Base-by-base conservation (phyloP, 345 rosid species). In the Arabis hirsuta region DNA sequence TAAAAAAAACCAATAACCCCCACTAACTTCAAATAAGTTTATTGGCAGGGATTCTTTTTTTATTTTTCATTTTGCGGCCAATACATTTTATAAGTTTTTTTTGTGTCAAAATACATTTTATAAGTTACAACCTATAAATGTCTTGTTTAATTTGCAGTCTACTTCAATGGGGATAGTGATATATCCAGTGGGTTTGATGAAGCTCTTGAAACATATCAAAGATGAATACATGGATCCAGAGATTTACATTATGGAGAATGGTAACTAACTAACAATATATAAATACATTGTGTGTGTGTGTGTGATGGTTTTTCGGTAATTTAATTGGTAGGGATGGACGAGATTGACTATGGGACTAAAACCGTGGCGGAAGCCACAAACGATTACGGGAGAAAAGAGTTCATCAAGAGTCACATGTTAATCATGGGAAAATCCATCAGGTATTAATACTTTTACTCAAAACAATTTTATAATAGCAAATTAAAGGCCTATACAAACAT, bases 191-290 rank as follows among this genome's bases (percentile, higher is more conserved):
- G 81, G 81, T 27, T 65, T 77, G 48, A 0, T 4, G 42, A 53
- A 65, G 38, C 13, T 77, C 19, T 34, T 77, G 65, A 72, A 54
- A 58, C 73, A 78, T 62, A 62, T 78, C 60, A 72, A 78, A 55
- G 57, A 72, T 22, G 50, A 78, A 51, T 78, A 72, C 48, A 72
- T 53, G 60, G 66, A 78, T 45, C 81, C 81, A n/a, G 74, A 68
- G 51, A 78, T 78, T 47, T 78, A 78, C 62, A 73, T 78, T n/a
- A 78, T 73, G 73, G 81, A 78, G 58, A 78, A 78, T 67, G 81
- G 81, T 78, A 78, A 76, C 26, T 1, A 26, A 20, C 32, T 4
- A 14, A n/a, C 38, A 55, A 26, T 48, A 47, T 34, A 54, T n/a
- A 31, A 5, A 20, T 4, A 43, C 7, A 7, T 41, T 55, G 11